Percentiles rank a stretch among this genome's conserved stretches.
phyloP scores from a whole-genome alignment of 139 green algal species.

The Chloropicon primus region DNA sequence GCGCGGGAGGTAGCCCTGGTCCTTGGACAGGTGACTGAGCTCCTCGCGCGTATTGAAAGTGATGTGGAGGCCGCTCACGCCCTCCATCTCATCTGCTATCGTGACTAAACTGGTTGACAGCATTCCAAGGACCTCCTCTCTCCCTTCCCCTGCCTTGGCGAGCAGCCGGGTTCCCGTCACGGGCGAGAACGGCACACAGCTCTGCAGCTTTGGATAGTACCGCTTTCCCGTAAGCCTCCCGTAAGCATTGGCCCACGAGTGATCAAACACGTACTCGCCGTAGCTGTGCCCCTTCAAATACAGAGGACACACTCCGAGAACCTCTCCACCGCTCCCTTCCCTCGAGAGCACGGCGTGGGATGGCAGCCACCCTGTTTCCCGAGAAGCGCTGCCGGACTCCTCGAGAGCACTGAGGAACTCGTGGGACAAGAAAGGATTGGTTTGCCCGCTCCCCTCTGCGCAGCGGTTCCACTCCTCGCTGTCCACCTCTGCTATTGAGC shows the following conservation, averaged over 20 bases:
- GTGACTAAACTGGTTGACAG: constrained; percentile 26
- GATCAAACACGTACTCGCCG: constrained; percentile 78
- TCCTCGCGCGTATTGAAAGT: constrained; percentile 70
- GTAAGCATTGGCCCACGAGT: constrained; percentile 29
- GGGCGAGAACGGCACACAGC: constrained; percentile 80
- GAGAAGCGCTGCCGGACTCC: not conserved
- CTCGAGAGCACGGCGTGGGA: not conserved
- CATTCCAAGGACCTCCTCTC: constrained; percentile 20
- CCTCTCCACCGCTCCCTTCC: not conserved
- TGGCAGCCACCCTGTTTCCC: not conserved
- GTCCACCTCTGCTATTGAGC: not conserved
- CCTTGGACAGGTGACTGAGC: constrained; percentile 29
- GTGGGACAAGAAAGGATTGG: not conserved
- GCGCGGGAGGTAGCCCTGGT: constrained; percentile 51
- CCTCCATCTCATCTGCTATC: constrained; percentile 18
- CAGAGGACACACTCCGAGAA: not conserved
- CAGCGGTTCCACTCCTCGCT: not conserved
- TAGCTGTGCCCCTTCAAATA: not conserved
- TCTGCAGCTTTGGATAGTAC: constrained; percentile 89
- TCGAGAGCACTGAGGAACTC: not conserved
- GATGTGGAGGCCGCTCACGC: constrained; percentile 55
- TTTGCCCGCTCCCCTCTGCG: not conserved
- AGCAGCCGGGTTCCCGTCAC: constrained; percentile 54
- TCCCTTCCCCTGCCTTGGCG: constrained; percentile 10
- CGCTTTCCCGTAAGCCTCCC: not conserved